Conservation (phyloP, 2,329 filamentous ascomycete genomes). For the Pseudodiploospora longispora region DNA sequence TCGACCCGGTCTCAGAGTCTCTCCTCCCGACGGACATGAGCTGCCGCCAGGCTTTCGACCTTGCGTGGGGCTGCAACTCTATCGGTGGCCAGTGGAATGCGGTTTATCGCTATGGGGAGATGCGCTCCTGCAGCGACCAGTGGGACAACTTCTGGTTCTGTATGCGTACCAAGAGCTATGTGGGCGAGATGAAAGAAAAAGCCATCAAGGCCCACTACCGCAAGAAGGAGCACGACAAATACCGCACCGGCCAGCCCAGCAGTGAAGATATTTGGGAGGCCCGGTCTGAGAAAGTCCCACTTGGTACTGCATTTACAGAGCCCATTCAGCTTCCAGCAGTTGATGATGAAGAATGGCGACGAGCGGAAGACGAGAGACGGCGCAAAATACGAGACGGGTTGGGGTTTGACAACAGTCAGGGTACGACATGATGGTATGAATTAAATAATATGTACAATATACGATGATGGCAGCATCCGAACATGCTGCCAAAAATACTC, state of each 20-base stretch:
- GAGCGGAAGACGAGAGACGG: constrained; percentile 25
- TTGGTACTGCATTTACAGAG: constrained; percentile 37
- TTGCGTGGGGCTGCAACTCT: constrained; percentile 88
- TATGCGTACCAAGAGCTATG: constrained; percentile 69
- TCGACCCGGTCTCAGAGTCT: constrained; percentile 51
- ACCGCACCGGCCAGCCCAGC: constrained; percentile 59
- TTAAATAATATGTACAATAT: background rate
- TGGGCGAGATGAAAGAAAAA: constrained; percentile 50
- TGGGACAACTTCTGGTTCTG: constrained; percentile 98
- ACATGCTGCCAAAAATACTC: too few relatives aligned
- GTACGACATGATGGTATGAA: constrained; percentile 5
- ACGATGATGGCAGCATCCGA: background rate
- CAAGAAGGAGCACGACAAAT: constrained; percentile 56
- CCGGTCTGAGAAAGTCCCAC: constrained; percentile 52
- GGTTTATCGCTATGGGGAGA: constrained; percentile 76
- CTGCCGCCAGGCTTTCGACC: constrained; percentile 84
- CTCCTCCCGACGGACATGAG: constrained; percentile 77
- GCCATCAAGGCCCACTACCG: constrained; percentile 61
- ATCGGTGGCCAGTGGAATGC: constrained; percentile 86
- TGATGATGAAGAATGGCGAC: constrained; percentile 36
- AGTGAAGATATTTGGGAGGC: constrained; percentile 89
- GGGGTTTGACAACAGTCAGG: constrained; percentile 15
- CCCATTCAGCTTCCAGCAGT: constrained; percentile 29
- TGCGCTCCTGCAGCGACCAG: constrained; percentile 71
- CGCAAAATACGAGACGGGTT: constrained; percentile 26